Percentiles rank a stretch among this genome's conserved stretches.
Evolutionary conservation across 1,284 basidiomycete species (phyloP).

Genomic region (Ustanciosporium gigantosporum): DNA sequence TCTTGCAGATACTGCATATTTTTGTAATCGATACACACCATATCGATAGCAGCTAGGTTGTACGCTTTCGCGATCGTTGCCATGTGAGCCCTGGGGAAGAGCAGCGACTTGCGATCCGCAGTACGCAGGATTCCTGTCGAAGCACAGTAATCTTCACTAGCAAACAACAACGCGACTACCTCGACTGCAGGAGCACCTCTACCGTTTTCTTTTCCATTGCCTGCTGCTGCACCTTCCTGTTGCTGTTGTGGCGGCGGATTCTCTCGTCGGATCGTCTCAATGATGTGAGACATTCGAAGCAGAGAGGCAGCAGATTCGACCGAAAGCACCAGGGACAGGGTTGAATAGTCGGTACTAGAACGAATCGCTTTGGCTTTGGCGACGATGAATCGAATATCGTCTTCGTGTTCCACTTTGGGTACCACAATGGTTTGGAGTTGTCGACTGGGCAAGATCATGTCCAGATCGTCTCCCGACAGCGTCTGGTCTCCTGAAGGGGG

Average conservation of each 20-base stretch:
- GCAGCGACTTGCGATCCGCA: slow-evolving; percentile 72
- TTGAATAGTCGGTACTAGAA: not conserved
- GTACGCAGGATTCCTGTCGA: slow-evolving; percentile 84
- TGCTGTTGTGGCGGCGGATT: too few species aligned
- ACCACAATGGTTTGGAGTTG: slow-evolving; percentile 50
- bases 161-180: slow-evolving; percentile 52
- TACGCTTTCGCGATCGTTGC: slow-evolving; percentile 83
- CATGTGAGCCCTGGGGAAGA: slow-evolving; percentile 83
- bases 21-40: slow-evolving; percentile 90
- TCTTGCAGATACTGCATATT: slow-evolving; percentile 72
- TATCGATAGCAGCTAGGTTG: slow-evolving; percentile 74
- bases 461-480: slow-evolving; percentile 49
- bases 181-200: slow-evolving; percentile 2
- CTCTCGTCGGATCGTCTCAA: slow-evolving; percentile 17
- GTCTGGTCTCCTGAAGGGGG: slow-evolving; percentile 37
- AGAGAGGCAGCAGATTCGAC: slow-evolving; percentile 53
- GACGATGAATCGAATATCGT: slow-evolving; percentile 41
- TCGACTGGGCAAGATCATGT: slow-evolving; percentile 44
- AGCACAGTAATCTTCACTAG: slow-evolving; percentile 67
- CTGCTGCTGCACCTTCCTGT: too few species aligned
- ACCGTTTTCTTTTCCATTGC: not conserved
- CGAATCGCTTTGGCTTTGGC: slow-evolving; percentile 30
- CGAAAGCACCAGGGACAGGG: slow-evolving; percentile 47
- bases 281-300: slow-evolving; percentile 43
- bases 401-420: slow-evolving; percentile 54